Conservation (phyloP, 2,329 filamentous ascomycete species). For the Thelonectria blattea region DNA sequence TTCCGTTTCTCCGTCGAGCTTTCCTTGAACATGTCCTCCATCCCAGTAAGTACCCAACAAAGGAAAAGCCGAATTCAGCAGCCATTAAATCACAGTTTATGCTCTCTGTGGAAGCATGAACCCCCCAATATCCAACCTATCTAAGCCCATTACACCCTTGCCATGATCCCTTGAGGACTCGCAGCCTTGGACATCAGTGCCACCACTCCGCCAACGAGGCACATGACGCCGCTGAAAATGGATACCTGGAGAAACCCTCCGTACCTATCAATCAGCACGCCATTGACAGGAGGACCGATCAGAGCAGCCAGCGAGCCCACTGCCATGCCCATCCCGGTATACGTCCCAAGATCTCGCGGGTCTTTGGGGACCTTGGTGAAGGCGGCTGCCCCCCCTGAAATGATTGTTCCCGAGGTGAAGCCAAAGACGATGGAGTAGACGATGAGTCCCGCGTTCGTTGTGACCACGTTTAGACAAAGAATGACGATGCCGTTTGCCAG, state of each 20-base stretch:
- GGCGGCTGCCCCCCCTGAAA: constrained; percentile 52
- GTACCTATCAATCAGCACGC: constrained; percentile 47
- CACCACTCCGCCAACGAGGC: constrained; percentile 28
- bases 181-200: constrained; percentile 19
- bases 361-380: constrained; percentile 46
- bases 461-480: constrained; percentile 42
- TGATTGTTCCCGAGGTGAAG: constrained; percentile 51
- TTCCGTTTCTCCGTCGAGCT: too few species aligned
- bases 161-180: constrained; percentile 16
- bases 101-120: background rate
- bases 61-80: too few species aligned
- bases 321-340: constrained; percentile 58
- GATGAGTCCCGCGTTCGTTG: constrained; percentile 42
- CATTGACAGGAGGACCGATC: constrained; percentile 46
- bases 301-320: constrained; percentile 51
- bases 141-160: background rate
- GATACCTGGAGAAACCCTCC: constrained; percentile 36
- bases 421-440: constrained; percentile 47
- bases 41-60: background rate
- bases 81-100: too few species aligned
- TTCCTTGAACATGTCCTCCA: too few species aligned
- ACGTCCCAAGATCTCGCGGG: constrained; percentile 53
- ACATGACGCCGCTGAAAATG: constrained; percentile 32
- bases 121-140: background rate
- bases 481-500: constrained; percentile 27